Percentiles rank a stretch among this genome's conserved stretches.
These are phyloP conservation scores for Globisporangium spinosum DNA, from an alignment of 352 stramenopile species.

Conservation along the genomic window DNA sequence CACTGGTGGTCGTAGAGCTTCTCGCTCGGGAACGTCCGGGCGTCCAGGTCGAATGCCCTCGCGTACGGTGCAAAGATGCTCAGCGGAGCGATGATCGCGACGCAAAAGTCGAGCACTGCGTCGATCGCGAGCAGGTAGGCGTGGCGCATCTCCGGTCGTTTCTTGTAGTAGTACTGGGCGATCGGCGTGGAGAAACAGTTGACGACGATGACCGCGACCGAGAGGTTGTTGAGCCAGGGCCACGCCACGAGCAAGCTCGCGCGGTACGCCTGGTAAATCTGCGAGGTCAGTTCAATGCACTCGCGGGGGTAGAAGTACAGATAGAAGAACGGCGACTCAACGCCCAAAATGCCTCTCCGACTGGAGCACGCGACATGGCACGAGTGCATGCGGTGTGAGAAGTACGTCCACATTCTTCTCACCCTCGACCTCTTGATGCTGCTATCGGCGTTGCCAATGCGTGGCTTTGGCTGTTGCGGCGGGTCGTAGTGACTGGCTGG, in stretches of 20 bases:
- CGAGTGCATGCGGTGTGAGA: slow-evolving; percentile 5
- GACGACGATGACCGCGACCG: slow-evolving; percentile 35
- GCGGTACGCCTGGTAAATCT: slow-evolving; percentile 41
- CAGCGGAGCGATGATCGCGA: slow-evolving; percentile 16
- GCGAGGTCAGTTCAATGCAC: slow-evolving; percentile 37
- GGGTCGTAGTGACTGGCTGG: slow-evolving; percentile 4
- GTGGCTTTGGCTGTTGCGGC: background rate
- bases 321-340: slow-evolving; percentile 32
- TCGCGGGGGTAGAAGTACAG: slow-evolving; percentile 35
- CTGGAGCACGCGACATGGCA: slow-evolving; percentile 11
- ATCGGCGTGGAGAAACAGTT: slow-evolving; percentile 21
- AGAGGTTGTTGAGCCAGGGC: slow-evolving; percentile 48
- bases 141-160: slow-evolving; percentile 3
- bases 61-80: slow-evolving; percentile 19
- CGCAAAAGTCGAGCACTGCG: slow-evolving; percentile 14
- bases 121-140: slow-evolving; percentile 13
- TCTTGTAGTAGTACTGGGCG: slow-evolving; percentile 15
- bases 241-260: slow-evolving; percentile 39
- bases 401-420: background rate
- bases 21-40: slow-evolving; percentile 8
- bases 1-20: slow-evolving; percentile 19
- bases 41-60: slow-evolving; percentile 9
- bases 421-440: background rate
- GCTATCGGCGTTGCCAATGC: background rate
- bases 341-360: slow-evolving; percentile 27